These are phyloP conservation scores for Vinca minor DNA, from an alignment of 257 asterid genomes.

Conservation along the genomic window DNA sequence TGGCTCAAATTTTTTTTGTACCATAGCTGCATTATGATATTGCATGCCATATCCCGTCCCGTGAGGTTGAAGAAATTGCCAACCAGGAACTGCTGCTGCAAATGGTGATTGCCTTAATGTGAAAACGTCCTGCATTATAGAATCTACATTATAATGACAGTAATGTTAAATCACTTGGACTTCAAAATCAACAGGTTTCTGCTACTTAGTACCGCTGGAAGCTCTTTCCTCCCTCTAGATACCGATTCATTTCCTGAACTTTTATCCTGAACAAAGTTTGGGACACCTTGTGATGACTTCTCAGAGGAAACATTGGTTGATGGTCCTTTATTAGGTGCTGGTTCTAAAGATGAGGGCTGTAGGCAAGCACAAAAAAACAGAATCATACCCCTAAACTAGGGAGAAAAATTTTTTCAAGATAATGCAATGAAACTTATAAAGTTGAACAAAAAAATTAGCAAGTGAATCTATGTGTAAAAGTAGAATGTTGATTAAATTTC, in stretches of 20 bases:
- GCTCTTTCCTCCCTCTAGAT: slow-evolving; percentile 48
- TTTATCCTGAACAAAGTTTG: slow-evolving; percentile 15
- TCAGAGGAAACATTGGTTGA: slow-evolving; percentile 22
- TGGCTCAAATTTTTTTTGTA: slow-evolving; percentile 11
- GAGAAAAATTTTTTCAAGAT: not conserved
- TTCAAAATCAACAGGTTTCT: not conserved
- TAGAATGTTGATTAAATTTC: not conserved
- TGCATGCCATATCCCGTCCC: slow-evolving; percentile 48
- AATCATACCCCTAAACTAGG: not conserved
- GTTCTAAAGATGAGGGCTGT: slow-evolving; percentile 29
- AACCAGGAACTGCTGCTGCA: slow-evolving; percentile 35
- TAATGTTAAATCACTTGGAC: not conserved
- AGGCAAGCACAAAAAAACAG: slow-evolving; percentile 12
- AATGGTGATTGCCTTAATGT: slow-evolving; percentile 32
- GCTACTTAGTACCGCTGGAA: slow-evolving; percentile 51
- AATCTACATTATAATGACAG: not conserved
- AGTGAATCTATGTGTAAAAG: no score
- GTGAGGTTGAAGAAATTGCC: slow-evolving; percentile 46
- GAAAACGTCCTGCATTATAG: slow-evolving; percentile 53
- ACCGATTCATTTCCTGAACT: slow-evolving; percentile 26
- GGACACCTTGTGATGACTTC: slow-evolving; percentile 31
- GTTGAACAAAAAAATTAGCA: not conserved
- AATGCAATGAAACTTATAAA: not conserved
- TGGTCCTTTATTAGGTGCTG: slow-evolving; percentile 21
- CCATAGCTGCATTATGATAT: slow-evolving; percentile 45